Conservation (phyloP, 2,329 filamentous ascomycete species). For the Septoria linicola region DNA sequence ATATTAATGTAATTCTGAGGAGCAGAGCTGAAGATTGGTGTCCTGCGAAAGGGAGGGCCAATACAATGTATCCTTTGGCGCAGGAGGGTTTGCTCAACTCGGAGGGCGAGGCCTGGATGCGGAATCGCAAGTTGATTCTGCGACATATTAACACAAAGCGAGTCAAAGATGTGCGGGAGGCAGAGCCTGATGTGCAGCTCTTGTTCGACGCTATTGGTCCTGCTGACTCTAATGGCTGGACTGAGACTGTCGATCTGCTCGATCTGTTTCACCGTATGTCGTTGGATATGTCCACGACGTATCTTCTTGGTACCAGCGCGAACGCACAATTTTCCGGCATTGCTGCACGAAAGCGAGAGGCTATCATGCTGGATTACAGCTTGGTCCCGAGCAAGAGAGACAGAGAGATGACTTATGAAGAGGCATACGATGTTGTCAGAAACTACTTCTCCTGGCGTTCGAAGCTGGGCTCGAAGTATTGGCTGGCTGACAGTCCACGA, state of each 20-base stretch:
- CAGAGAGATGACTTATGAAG: constrained; percentile 20
- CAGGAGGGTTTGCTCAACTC: constrained; percentile 26
- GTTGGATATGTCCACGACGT: constrained; percentile 40
- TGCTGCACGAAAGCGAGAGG: constrained; percentile 14
- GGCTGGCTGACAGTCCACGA: constrained; percentile 42
- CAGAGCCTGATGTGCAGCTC: constrained; percentile 22
- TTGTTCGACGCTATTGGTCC: constrained; percentile 23
- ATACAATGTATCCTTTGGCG: constrained; percentile 26
- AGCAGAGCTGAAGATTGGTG: constrained; percentile 20
- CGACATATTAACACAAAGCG: constrained; percentile 24
- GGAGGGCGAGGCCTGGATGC: constrained; percentile 23
- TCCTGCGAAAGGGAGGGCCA: constrained; percentile 19
- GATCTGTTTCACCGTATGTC: constrained; percentile 39
- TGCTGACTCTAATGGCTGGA: constrained; percentile 25
- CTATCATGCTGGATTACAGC: constrained; percentile 28
- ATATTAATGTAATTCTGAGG: constrained; percentile 24
- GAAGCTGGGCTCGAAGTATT: constrained; percentile 41
- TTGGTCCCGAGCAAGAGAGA: constrained; percentile 19
- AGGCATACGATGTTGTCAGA: constrained; percentile 27
- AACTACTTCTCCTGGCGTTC: constrained; percentile 27
- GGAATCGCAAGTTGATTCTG: constrained; percentile 26
- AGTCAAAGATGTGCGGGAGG: constrained; percentile 20
- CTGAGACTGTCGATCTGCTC: constrained; percentile 30
- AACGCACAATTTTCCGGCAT: constrained; percentile 30
- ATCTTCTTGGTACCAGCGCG: constrained; percentile 35